Base-by-base conservation (phyloP, 208 protist species). In the Acanthamoeba pearcei region DNA sequence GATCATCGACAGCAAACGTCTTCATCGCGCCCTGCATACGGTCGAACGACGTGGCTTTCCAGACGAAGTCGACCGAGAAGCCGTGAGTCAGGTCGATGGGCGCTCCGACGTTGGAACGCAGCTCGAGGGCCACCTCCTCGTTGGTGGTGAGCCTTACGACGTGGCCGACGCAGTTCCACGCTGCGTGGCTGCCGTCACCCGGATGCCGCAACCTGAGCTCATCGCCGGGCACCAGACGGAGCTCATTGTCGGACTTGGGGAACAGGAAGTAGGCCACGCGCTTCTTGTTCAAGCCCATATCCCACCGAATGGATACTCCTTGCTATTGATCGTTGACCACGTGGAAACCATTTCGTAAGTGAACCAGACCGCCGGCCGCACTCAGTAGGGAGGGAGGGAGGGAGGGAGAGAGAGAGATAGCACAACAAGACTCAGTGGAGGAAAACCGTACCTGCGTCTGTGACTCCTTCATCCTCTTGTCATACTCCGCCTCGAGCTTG, bases 21-120 rank as follows among this genome's bases (percentile, higher is more conserved):
- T 97, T 97, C 78, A 99, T 64, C 15, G 99, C 98, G 22, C 66
- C 89, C 68, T 98, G 94, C 97, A 98, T 99, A 32, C 96, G 46
- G 42, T 99, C 98, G 94, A 98, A 99, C 2, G 97, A 96, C 24
- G 98, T 98, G 2, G 96, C 95, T 95, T 98, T 98, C 98, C 98
- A 99, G n/a, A 99, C 97, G 96, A 99, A 99, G 72, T 99, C 98
- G 64, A 99, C 97, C 64, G 80, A 96, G 95, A 97, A 99, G 55
- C 96, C 95, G 74, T 94, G 55, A 15, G 38, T 96, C 13, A 53
- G 9, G 12, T 97, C 92, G 4, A 51, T 93, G 8, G 96, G 96
- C 2, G 88, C 94, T 42, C 70, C 76, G 22, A 85, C 49, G 22
- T 86, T 96, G n/a, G 72, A 93, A 17, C 91, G 55, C 38, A 98